phyloP scores from a whole-genome alignment of 2,329 filamentous ascomycete genomes.

The Fusarium annulatum region DNA sequence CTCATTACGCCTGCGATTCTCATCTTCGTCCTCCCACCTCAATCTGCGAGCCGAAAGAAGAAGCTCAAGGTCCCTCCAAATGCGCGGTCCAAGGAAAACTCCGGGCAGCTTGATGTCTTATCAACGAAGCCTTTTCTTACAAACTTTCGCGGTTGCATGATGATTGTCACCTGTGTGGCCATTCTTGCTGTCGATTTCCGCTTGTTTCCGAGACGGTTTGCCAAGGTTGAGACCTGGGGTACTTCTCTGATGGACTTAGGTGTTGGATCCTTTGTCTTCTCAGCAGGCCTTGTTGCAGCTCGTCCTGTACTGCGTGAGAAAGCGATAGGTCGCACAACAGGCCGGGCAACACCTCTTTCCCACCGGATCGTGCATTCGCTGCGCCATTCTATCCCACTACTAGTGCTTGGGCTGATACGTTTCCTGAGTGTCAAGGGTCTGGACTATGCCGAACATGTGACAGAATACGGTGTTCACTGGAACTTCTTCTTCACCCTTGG shows the following conservation, averaged over 20 bases:
- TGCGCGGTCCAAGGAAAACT: slow-evolving; percentile 51
- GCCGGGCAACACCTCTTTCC: slow-evolving; percentile 60
- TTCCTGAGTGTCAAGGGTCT: slow-evolving; percentile 91
- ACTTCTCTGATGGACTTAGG: slow-evolving; percentile 99
- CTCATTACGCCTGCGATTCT: slow-evolving; percentile 77
- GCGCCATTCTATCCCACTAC: slow-evolving; percentile 84
- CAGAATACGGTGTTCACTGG: slow-evolving; percentile 98
- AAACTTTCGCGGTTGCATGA: slow-evolving; percentile 89
- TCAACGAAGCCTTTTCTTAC: slow-evolving; percentile 94
- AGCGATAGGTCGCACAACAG: slow-evolving; percentile 61
- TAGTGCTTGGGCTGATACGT: slow-evolving; percentile 82
- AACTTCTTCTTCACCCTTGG: slow-evolving; percentile 99
- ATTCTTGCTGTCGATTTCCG: slow-evolving; percentile 98
- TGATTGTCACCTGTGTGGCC: slow-evolving; percentile 87
- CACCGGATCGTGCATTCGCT: slow-evolving; percentile 73
- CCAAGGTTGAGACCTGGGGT: slow-evolving; percentile 99
- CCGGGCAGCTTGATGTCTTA: slow-evolving; percentile 57
- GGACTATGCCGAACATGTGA: slow-evolving; percentile 96
- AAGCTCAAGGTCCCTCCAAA: slow-evolving; percentile 60
- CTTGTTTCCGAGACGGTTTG: slow-evolving; percentile 92
- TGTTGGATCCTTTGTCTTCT: slow-evolving; percentile 97
- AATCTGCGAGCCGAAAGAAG: slow-evolving; percentile 52
- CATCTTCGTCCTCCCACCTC: slow-evolving; percentile 65
- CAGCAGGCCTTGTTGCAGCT: slow-evolving; percentile 89
- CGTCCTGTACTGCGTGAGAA: slow-evolving; percentile 80